Base-by-base conservation (phyloP, 441 rosid species). In the Pelargonium fulgidum region DNA sequence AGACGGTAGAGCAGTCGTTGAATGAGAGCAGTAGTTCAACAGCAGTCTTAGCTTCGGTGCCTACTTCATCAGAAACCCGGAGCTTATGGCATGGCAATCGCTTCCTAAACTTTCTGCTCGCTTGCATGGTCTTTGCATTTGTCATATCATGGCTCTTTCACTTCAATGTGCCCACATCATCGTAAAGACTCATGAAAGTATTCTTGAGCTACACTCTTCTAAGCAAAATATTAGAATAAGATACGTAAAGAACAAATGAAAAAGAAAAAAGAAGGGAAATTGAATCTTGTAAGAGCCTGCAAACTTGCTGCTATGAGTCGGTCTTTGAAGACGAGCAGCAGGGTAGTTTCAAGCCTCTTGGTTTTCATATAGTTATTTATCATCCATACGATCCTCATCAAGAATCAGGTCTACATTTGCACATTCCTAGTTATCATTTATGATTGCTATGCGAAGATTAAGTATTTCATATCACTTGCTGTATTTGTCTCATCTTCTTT, bases 41-140 rank as follows among this genome's bases (percentile, higher is more conserved):
- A 39, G 73, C 79, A n/a, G 76, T 76, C 68, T 74, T 77, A 4
- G 71, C 81, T 26, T 12, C 78, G 0, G 29, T 61, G 47, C 69
- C 81, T 39, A 72, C 77, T 22, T 22, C 24, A 70, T 68, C 82
- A 26, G 91, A 88, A 68, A 68, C 77, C 54, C 84, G 65, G 71
- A 79, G 78, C 78, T 77, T 85, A 70, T 86, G 89, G 91, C 84
- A 81, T 24, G 84, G 88, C 61, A 89, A 86, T 66, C 86, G 87
- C 67, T 65, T 86, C 66, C 85, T 88, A 41, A 88, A 88, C 69
- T 77, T 86, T 72, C 83, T 88, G 68, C 85, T 88, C 22, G 89
- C 88, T 70, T 88, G 91, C 81, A 84, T 88, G 89, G 89, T 88
- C 63, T 80, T 85, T 66, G 93, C 91, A 0, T 88, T 88, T 68